Conservation (phyloP, 1,139 yeast genomes). For the Hansenula sp. region DNA sequence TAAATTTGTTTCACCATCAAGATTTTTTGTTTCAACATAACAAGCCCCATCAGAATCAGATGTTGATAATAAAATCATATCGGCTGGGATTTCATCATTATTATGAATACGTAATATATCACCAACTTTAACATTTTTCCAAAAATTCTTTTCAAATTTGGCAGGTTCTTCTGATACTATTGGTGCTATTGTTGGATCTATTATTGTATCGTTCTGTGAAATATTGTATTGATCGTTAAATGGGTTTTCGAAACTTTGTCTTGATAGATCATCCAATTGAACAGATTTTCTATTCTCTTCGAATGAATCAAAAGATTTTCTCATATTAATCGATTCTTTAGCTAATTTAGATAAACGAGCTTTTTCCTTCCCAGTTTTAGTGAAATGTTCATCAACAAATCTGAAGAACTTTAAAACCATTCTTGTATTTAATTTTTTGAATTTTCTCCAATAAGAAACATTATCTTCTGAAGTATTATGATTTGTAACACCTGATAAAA, state of each 20-base stretch:
- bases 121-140: slow-evolving; percentile 92
- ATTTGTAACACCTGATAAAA: slow-evolving; percentile 66
- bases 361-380: slow-evolving; percentile 33
- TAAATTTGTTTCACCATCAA: slow-evolving; percentile 95
- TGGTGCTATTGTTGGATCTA: slow-evolving; percentile 28
- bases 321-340: slow-evolving; percentile 15
- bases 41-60: slow-evolving; percentile 90
- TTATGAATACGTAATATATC: slow-evolving; percentile 80
- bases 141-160: slow-evolving; percentile 63
- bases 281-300: slow-evolving; percentile 21
- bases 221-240: slow-evolving; percentile 15
- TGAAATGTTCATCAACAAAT: slow-evolving; percentile 30
- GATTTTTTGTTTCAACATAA: slow-evolving; percentile 88
- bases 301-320: slow-evolving; percentile 23
- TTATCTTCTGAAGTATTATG: slow-evolving; percentile 72
- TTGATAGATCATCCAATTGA: slow-evolving; percentile 21
- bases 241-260: slow-evolving; percentile 14
- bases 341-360: slow-evolving; percentile 19
- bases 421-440: slow-evolving; percentile 48
- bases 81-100: slow-evolving; percentile 94
- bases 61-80: slow-evolving; percentile 71
- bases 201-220: slow-evolving; percentile 17
- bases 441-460: slow-evolving; percentile 55
- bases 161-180: slow-evolving; percentile 26
- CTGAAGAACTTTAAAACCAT: slow-evolving; percentile 25